A percentile compares a stretch with the other conserved stretches of the same genome.
Evolutionary conservation across 2,329 filamentous ascomycete genomes (phyloP).

Genomic region (Aspergillus unguis): DNA sequence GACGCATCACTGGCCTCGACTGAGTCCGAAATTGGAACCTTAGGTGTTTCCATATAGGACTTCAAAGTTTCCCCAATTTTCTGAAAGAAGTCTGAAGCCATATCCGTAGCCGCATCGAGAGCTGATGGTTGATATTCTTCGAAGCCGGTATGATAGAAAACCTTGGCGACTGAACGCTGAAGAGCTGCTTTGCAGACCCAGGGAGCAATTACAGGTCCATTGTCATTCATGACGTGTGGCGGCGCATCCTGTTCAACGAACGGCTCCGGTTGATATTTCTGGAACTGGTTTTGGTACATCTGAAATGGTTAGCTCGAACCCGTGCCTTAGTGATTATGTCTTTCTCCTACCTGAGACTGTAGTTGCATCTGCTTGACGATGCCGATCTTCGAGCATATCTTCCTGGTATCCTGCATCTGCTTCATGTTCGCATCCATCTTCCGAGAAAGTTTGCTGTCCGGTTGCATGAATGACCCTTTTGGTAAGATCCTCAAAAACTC

Average conservation of each 20-base stretch:
- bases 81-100: slow-evolving; percentile 83
- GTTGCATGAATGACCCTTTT: slow-evolving; percentile 69
- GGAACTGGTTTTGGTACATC: slow-evolving; percentile 98
- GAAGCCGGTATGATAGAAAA: slow-evolving; percentile 94
- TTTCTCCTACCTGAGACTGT: slow-evolving; percentile 72
- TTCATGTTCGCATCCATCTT: slow-evolving; percentile 88
- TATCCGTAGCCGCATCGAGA: slow-evolving; percentile 82
- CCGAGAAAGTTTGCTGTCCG: slow-evolving; percentile 68
- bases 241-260: slow-evolving; percentile 85
- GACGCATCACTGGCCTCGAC: slow-evolving; percentile 37
- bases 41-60: slow-evolving; percentile 78
- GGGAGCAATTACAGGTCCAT: slow-evolving; percentile 81
- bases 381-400: slow-evolving; percentile 91
- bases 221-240: slow-evolving; percentile 83
- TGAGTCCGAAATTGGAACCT: slow-evolving; percentile 56
- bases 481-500: slow-evolving; percentile 78
- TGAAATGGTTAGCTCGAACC: slow-evolving; percentile 35
- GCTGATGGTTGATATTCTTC: slow-evolving; percentile 96
- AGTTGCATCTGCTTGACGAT: slow-evolving; percentile 99
- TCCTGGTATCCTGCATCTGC: slow-evolving; percentile 95
- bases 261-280: slow-evolving; percentile 87
- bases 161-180: slow-evolving; percentile 86
- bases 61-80: slow-evolving; percentile 78
- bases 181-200: slow-evolving; percentile 78
- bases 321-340: neutral